Evolutionary conservation across 495 filamentous ascomycete genomes (phyloP), one percentile per base, ranked within the genome.

Genomic region (Penicillium herquei): DNA sequence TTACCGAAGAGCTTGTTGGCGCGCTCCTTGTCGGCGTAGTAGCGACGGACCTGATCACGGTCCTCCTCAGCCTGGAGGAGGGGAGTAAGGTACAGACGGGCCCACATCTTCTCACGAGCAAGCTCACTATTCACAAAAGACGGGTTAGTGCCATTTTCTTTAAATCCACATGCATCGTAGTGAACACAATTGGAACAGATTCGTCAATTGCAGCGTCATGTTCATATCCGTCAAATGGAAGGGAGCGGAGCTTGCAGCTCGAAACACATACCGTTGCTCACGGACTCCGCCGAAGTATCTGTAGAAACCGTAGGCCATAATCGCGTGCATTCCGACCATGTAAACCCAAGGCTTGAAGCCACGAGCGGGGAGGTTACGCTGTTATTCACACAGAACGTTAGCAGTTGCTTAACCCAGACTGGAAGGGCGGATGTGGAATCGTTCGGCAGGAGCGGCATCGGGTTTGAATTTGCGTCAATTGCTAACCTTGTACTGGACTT

Each of bases 51-150:
- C 67, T 90, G 85, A 77, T 98, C 94, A 45, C 94, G 87, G 78
- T 98, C 94, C 66, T 93, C 89, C 69, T 98, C 94, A 52, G 94
- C 94, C 67, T 97, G 92, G 49, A 98, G 85, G 58, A 94, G 72
- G 32, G 94, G 94, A 67, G 91, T 91, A 46, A 98, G 78, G 70
- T 98, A 84, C 63, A 98, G 92, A 61, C 94, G 87, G 42, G 87
- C 80, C 94, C 94, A 98, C 82, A 96, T 92, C 79, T 98, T 98
- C 67, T 98, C 94, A 43, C 94, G 90, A 50, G 86, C 89, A 56
- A 95, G 88, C 70, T 98, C 94, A 67, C 93, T 97, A 61, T 52
- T 31, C 13, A n/a, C 37, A 40, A 51, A 49, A 21, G 44, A 43
- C 4, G 45, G 44, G 18, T 64, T 32, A 63, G 34, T 32, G 6